Evolutionary conservation across 2,329 filamentous ascomycete genomes (phyloP).

Genomic region (Trichoderma lentiforme): DNA sequence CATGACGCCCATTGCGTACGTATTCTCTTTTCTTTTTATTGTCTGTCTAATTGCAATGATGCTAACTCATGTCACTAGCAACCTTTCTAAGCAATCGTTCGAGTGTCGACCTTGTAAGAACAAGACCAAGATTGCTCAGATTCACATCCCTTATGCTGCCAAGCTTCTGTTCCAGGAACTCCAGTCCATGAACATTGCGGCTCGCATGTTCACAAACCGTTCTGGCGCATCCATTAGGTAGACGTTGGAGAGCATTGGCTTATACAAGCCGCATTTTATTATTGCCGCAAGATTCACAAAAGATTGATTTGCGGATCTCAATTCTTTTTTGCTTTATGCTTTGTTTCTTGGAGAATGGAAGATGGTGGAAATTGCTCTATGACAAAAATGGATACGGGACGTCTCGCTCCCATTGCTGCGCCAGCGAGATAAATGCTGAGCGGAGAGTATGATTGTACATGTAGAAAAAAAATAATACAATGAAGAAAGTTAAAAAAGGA

Average conservation of each 20-base stretch:
- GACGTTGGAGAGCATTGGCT: constrained; percentile 1
- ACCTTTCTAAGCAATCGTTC: constrained; percentile 92
- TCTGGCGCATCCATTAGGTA: constrained; percentile 71
- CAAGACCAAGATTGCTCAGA: constrained; percentile 97
- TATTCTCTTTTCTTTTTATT: constrained; percentile 29
- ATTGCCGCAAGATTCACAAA: not conserved
- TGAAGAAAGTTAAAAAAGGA: not conserved
- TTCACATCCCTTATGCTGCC: constrained; percentile 95
- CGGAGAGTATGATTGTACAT: constrained; percentile 21
- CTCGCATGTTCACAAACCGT: constrained; percentile 90
- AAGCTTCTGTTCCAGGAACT: constrained; percentile 98
- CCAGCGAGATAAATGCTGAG: constrained; percentile 14
- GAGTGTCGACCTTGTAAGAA: constrained; percentile 98
- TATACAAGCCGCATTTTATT: constrained; percentile 13
- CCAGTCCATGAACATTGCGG: constrained; percentile 96
- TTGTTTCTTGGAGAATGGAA: not conserved
- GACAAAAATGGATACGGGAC: constrained; percentile 13
- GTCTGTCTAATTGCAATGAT: not conserved
- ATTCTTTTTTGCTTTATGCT: not conserved
- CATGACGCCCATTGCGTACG: constrained; percentile 99
- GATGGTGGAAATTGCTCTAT: constrained; percentile 8
- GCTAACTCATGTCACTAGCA: constrained; percentile 52
- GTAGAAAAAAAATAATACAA: constrained; percentile 23
- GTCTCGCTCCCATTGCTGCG: constrained; percentile 2
- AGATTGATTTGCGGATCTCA: not conserved